Evolutionary conservation across 495 filamentous ascomycete genomes (phyloP), one percentile per base, ranked within the genome.

Genomic region (Penicillium arizonense): DNA sequence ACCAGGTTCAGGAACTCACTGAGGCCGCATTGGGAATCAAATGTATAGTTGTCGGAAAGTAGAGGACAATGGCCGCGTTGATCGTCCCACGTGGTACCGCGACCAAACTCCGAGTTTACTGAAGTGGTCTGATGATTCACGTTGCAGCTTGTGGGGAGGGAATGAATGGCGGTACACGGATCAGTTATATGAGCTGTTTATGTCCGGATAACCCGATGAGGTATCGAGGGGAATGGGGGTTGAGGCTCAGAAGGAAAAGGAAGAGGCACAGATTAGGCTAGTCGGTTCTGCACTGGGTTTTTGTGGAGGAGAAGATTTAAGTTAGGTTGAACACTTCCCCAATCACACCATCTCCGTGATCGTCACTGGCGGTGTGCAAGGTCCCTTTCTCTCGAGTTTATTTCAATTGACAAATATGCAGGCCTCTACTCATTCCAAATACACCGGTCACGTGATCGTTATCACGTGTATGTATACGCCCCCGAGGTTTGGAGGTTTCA

Each of bases 11-110:
- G 41, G 24, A 39, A 70, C 75, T 73, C 70, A 80, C 77, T 78
- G 77, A 47, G 78, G 77, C 68, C 78, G 73, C 77, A 81, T 81
- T 75, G 71, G 52, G 58, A 63, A 32, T 30, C 28, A 39, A 50
- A 21, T 53, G 47, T 38, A 39, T 36, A 23, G 48, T 21, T 33
- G n/a, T 39, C 10, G 46, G 53, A 39, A 48, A 59, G 32, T 8
- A 23, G 37, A 36, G 13, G 23, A 50, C 51, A 50, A 53, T 34
- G 38, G 44, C 45, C 18, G 36, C 16, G 46, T 34, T 47, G 47
- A 41, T 55, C 42, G 55, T 50, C 39, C 56, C 52, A 59, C 56
- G 41, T 53, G 41, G 45, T 52, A 40, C 50, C 44, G n/a, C 28
- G 46, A 50, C 36, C 38, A 44, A 28, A 20, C 28, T n/a, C 37